Evolutionary conservation across 83 land plant genomes (phyloP).

Genomic region (Diphasiastrum complanatum): DNA sequence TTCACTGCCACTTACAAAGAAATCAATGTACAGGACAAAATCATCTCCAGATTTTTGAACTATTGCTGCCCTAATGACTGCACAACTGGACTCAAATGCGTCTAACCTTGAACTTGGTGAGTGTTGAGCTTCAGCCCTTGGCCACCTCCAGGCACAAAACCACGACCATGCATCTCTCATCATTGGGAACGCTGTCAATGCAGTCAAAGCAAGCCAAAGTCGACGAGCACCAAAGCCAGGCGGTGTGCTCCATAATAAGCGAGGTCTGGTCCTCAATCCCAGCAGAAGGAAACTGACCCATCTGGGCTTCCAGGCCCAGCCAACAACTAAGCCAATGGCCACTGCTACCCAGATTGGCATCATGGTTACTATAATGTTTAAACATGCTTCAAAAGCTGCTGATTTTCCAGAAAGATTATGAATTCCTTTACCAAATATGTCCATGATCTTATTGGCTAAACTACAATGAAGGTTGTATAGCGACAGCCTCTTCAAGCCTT

Average conservation of each 20-base stretch:
- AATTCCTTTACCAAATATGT: too few relatives aligned
- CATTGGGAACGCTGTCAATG: conserved; percentile 3
- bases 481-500: too few relatives aligned
- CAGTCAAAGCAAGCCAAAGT: conserved; percentile 12
- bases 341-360: conserved; percentile 12
- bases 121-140: not conserved
- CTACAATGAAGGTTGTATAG: too few relatives aligned
- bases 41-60: not conserved
- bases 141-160: conserved; percentile 15
- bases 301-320: conserved; percentile 14
- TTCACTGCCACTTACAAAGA: too few relatives aligned
- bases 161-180: not conserved
- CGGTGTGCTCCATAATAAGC: conserved; percentile 13
- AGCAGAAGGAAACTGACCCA: conserved; percentile 11
- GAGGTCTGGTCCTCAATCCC: conserved; percentile 3
- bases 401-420: too few relatives aligned
- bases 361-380: not conserved
- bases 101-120: not conserved
- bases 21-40: not conserved
- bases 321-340: conserved; percentile 5
- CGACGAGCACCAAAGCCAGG: conserved; percentile 9
- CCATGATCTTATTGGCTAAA: too few relatives aligned
- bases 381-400: not conserved
- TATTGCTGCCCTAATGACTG: too few relatives aligned
- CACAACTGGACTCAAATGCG: too few relatives aligned